A percentile compares a stretch with the other conserved stretches of the same genome.
phyloP scores from a whole-genome alignment of 129 eudicot genomes.

The Artemisia argyi region DNA sequence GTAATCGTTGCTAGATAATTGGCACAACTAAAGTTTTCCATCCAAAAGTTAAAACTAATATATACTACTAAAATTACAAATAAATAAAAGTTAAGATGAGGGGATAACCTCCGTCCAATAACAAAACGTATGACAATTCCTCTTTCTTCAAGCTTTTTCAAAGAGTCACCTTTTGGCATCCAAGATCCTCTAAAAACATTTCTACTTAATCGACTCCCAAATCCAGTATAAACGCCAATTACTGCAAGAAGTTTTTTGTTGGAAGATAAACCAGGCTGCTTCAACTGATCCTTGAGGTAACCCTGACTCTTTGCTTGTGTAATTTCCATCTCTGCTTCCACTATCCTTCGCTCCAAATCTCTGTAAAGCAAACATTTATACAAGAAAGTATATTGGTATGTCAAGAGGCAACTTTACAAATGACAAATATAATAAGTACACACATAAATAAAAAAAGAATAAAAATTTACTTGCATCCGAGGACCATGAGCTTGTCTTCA shows the following conservation, averaged over 20 bases:
- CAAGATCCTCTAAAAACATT: slow-evolving; percentile 79
- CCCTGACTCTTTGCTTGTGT: slow-evolving; percentile 94
- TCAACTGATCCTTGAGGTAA: slow-evolving; percentile 53
- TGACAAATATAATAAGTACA: background rate
- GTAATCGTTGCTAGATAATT: too few species aligned
- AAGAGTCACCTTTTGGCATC: slow-evolving; percentile 81
- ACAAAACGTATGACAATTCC: slow-evolving; percentile 89
- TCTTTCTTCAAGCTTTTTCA: slow-evolving; percentile 85
- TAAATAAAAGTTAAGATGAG: background rate
- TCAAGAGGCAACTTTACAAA: background rate
- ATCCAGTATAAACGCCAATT: slow-evolving; percentile 92
- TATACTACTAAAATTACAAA: background rate
- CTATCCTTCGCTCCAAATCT: slow-evolving; percentile 87
- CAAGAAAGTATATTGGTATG: background rate
- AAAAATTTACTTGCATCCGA: slow-evolving; percentile 80
- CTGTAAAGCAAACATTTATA: slow-evolving; percentile 28
- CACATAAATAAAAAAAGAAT: slow-evolving; percentile 10
- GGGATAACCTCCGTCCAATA: slow-evolving; percentile 84
- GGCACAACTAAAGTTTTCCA: too few species aligned
- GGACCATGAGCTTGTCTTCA: slow-evolving; percentile 82
- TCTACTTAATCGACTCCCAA: slow-evolving; percentile 74
- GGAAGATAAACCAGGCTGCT: slow-evolving; percentile 47
- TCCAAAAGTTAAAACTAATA: too few species aligned
- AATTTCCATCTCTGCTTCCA: slow-evolving; percentile 92
- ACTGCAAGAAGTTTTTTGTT: slow-evolving; percentile 79